These are phyloP conservation scores for Arxiozyma bovina DNA, from an alignment of 1,139 yeast species.

Conservation along the genomic window DNA sequence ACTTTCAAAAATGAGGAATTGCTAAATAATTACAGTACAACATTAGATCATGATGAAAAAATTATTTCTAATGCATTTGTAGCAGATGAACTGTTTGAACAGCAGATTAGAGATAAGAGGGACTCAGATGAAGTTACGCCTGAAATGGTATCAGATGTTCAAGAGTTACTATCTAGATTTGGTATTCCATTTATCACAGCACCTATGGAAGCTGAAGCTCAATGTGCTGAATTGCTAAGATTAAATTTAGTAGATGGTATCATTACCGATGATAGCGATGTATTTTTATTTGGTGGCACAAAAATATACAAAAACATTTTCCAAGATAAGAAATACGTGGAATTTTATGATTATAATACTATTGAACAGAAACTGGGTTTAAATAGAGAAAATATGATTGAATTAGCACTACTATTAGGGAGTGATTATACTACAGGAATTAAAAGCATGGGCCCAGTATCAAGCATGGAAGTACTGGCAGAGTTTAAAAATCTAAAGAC, in stretches of 20 bases:
- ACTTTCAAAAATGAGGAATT: slow-evolving; percentile 45
- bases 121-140: slow-evolving; percentile 90
- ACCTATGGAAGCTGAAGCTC: slow-evolving; percentile 98
- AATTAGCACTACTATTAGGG: slow-evolving; percentile 73
- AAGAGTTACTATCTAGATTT: slow-evolving; percentile 72
- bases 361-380: slow-evolving; percentile 61
- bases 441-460: slow-evolving; percentile 86
- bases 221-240: slow-evolving; percentile 69
- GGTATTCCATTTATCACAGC: slow-evolving; percentile 94
- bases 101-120: slow-evolving; percentile 59
- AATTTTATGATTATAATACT: slow-evolving; percentile 59
- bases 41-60: slow-evolving; percentile 17
- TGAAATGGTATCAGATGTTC: slow-evolving; percentile 82
- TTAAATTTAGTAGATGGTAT: slow-evolving; percentile 84
- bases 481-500: slow-evolving; percentile 51
- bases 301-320: slow-evolving; percentile 86
- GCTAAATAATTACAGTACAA: slow-evolving; percentile 8
- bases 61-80: slow-evolving; percentile 20
- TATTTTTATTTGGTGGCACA: slow-evolving; percentile 87
- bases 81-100: slow-evolving; percentile 36
- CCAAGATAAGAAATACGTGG: slow-evolving; percentile 87
- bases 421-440: slow-evolving; percentile 93
- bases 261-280: slow-evolving; percentile 95
- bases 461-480: slow-evolving; percentile 86
- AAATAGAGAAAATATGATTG: slow-evolving; percentile 53